Base-by-base conservation (phyloP, 495 filamentous ascomycete genomes). In the Darksidea phi region DNA sequence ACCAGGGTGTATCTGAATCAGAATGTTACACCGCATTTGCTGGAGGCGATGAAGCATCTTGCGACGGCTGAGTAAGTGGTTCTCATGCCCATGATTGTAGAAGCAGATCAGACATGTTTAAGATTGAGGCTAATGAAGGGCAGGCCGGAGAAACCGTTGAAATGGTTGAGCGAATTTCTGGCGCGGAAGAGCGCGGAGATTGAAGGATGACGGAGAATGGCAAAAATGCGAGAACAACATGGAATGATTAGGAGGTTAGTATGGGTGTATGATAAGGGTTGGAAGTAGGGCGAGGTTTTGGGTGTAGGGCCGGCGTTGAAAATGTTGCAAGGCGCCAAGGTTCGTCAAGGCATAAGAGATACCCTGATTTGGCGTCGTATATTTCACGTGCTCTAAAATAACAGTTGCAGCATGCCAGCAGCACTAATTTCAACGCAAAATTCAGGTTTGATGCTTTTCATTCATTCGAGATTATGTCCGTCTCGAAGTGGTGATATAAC, bases 31-130 rank as follows among this genome's bases (percentile, higher is more conserved):
- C 87, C 86, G 7, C 82, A 86, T 53, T 70, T 98, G 62, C 72
- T 98, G 34, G 92, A 97, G 67, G 94, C 89, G 6, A 92, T 98
- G 91, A 97, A 96, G 80, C 76, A 81, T 64, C 64, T 98, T 36
- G 89, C 88, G 2, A 84, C 82, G 61, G 86, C 92, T 48, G 89
- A 91, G 91, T 95, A 76, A 71, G 89, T 81, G 50, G 0, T 24
- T 18, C 26, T n/a, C 11, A 10, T 38, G 2, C 23, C 34, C 48
- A 15, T 15, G 34, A 11, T 4, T 7, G n/a, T 28, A 13, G 36
- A 28, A n/a, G 26, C 8, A 34, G 32, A 43, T n/a, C 41, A 43
- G 41, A 20, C 23, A 57, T 24, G 3, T 48, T 6, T 26, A 46
- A 48, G 18, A 26, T 25, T 8, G 50, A 46, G 24, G 41, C 18